phyloP scores from a whole-genome alignment of 768 basidiomycete species.

The Neoboletus magnificus region DNA sequence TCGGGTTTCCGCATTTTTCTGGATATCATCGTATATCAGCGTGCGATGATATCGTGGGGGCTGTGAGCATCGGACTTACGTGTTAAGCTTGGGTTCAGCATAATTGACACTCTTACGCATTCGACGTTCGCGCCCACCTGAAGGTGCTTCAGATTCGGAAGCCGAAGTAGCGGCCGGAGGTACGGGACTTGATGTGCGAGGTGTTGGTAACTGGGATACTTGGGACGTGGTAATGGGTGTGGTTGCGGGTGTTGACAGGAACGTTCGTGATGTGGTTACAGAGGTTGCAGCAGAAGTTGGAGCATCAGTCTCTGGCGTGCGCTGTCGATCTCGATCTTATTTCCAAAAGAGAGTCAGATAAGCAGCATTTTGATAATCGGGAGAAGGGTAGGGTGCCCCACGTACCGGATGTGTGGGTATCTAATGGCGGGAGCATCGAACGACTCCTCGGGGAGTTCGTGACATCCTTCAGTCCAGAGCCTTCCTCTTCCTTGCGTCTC shows the following conservation, averaged over 20 bases:
- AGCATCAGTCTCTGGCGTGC: constrained; percentile 35
- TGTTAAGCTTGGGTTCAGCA: constrained; percentile 84
- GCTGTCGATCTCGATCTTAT: constrained; percentile 37
- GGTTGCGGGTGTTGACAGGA: constrained; percentile 41
- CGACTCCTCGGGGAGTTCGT: constrained; percentile 53
- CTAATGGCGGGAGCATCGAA: constrained; percentile 33
- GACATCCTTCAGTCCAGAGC: constrained; percentile 53
- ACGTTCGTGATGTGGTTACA: constrained; percentile 36
- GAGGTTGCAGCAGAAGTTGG: constrained; percentile 37
- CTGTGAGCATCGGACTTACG: constrained; percentile 45
- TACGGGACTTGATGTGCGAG: constrained; percentile 47
- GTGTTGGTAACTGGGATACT: constrained; percentile 44
- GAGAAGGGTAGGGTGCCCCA: not conserved
- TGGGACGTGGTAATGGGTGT: constrained; percentile 37
- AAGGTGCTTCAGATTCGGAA: constrained; percentile 31
- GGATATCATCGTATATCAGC: constrained; percentile 10
- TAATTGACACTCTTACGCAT: constrained; percentile 81
- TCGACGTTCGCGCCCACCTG: constrained; percentile 47
- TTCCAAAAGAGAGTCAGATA: constrained; percentile 15
- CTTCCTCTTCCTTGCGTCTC: constrained; percentile 38
- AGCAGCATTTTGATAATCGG: constrained; percentile 1
- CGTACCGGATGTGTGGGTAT: constrained; percentile 38
- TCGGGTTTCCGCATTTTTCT: constrained; percentile 93
- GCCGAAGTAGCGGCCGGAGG: constrained; percentile 35
- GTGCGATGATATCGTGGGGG: not conserved